phyloP scores from a whole-genome alignment of 306 rosid genomes.

The Dalbergia cultrata region DNA sequence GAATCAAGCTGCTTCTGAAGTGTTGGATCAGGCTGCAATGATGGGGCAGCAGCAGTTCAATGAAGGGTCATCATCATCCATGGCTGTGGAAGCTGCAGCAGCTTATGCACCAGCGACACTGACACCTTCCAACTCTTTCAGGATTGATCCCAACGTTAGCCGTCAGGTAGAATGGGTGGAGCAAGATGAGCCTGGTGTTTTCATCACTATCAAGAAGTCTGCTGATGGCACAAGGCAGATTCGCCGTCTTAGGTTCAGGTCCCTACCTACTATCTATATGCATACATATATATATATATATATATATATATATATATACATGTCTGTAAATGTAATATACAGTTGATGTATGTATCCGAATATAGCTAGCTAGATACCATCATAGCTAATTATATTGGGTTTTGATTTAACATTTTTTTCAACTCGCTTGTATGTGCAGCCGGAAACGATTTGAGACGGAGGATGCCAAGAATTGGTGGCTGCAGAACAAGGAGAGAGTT shows the following conservation, averaged over 20 bases:
- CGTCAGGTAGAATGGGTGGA: slow-evolving; percentile 89
- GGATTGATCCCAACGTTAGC: slow-evolving; percentile 45
- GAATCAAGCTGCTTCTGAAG: too few species aligned
- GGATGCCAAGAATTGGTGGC: slow-evolving; percentile 93
- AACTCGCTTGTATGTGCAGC: slow-evolving; percentile 54
- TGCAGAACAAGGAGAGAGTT: slow-evolving; percentile 91
- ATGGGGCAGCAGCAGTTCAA: too few species aligned
- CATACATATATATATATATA: too few species aligned
- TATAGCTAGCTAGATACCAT: too few species aligned
- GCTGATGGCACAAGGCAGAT: slow-evolving; percentile 89
- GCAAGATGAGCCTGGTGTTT: slow-evolving; percentile 93
- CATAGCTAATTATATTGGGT: background rate
- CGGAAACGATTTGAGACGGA: slow-evolving; percentile 88
- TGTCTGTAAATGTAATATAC: too few species aligned
- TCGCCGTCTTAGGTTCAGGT: slow-evolving; percentile 94
- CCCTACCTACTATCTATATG: background rate
- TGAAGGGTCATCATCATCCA: too few species aligned
- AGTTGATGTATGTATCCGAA: background rate
- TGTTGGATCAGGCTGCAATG: too few species aligned
- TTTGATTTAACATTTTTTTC: slow-evolving; percentile 23
- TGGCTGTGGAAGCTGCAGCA: too few species aligned
- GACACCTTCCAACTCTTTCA: slow-evolving; percentile 57
- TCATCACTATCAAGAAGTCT: slow-evolving; percentile 83
- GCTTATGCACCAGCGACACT: background rate
- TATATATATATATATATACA: too few species aligned